phyloP scores from a whole-genome alignment of 1,284 basidiomycete genomes.

The Fomitopsis schrenkii region DNA sequence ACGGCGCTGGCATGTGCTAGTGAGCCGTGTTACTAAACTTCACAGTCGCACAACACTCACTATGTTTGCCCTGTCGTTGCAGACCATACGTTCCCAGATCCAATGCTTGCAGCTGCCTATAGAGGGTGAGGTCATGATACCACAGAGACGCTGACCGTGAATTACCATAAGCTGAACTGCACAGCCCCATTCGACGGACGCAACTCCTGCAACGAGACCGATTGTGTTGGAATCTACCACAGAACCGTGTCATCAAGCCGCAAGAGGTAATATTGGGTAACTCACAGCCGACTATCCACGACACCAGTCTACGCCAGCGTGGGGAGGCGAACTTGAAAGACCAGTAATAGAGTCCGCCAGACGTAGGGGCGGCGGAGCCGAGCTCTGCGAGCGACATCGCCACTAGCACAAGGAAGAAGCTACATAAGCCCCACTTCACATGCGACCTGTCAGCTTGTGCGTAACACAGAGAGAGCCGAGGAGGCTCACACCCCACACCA shows the following conservation, averaged over 20 bases:
- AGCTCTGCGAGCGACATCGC: conserved; percentile 70
- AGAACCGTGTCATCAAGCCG: neutral
- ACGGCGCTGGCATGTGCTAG: conserved; percentile 42
- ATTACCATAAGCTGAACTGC: conserved; percentile 57
- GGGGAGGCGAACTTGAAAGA: conserved; percentile 66
- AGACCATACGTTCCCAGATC: conserved; percentile 44
- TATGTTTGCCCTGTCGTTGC: conserved; percentile 55
- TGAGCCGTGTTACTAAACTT: neutral
- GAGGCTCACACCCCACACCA: conserved; percentile 77
- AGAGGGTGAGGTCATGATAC: neutral
- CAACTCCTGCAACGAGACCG: conserved; percentile 63
- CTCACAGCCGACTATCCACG: conserved; percentile 76
- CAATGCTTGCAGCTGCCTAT: conserved; percentile 57
- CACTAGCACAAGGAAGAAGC: conserved; percentile 55
- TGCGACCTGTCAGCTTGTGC: neutral
- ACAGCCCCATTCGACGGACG: conserved; percentile 77
- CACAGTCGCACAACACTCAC: conserved; percentile 33
- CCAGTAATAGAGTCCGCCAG: conserved; percentile 82
- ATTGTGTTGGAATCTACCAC: conserved; percentile 66
- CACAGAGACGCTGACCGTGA: neutral
- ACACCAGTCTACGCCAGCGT: conserved; percentile 59
- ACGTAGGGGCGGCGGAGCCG: conserved; percentile 67
- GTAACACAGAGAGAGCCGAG: neutral
- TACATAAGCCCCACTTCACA: conserved; percentile 50
- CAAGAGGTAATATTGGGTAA: conserved; percentile 14